Evolutionary conservation across 2,329 filamentous ascomycete species (phyloP), one percentile per base, ranked within the genome.

Genomic region (Sporothrix phasma): DNA sequence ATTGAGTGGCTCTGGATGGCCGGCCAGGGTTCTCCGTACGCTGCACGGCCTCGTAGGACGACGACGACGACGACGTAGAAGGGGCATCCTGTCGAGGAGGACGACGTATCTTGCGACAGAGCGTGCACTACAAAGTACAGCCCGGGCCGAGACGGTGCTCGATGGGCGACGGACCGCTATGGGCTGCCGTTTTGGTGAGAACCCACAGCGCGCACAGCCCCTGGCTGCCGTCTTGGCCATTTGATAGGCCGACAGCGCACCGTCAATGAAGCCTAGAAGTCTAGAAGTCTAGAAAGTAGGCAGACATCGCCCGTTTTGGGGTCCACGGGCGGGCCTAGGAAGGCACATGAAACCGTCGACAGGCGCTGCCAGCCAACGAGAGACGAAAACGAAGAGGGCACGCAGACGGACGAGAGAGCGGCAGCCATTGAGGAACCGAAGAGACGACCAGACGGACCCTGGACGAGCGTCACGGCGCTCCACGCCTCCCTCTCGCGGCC

Each of bases 341-440:
- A 69, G 68, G 65, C 67, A 71, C 68, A 69, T 73, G 72, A 73
- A 73, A 71, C 72, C 69, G 68, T 70, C 11, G 22, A 69, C 58
- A 47, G 45, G 7, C 22, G 6, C 5, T 15, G 45, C 6, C 17
- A 39, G 39, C 65, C 47, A 66, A 62, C 63, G 65, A 64, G 45
- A 54, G 31, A 24, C 31, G 24, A 34, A 10, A 22, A 22, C 19
- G 31, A 29, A 15, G 11, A n/a, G n/a, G n/a, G n/a, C n/a, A n/a
- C n/a, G n/a, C n/a, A n/a, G n/a, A n/a, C n/a, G n/a, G n/a, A n/a
- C n/a, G n/a, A n/a, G n/a, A n/a, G n/a, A n/a, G n/a, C n/a, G n/a
- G n/a, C n/a, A n/a, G n/a, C n/a, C n/a, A n/a, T n/a, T n/a, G n/a
- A n/a, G n/a, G n/a, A n/a, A n/a, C n/a, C 5, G 19, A n/a, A 19